Percentiles rank a stretch among this genome's conserved stretches.
Evolutionary conservation across 768 basidiomycete species (phyloP).

Genomic region (Guyanaporus albipodus): DNA sequence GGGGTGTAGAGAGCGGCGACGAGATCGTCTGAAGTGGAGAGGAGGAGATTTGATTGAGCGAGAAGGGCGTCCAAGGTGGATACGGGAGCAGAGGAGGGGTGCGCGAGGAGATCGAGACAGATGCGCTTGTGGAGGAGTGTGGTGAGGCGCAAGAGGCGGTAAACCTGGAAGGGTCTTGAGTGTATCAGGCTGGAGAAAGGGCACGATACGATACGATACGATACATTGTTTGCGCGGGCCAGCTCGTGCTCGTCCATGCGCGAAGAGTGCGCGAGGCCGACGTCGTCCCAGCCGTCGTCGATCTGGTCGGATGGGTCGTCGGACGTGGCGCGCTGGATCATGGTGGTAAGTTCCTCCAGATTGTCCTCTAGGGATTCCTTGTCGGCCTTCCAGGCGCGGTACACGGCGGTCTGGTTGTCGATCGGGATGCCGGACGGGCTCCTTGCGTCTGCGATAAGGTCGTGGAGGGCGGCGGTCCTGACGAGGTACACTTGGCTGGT

Average conservation of each 20-base stretch:
- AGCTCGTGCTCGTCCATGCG: conserved; percentile 48
- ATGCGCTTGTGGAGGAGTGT: conserved; percentile 62
- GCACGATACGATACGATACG: too few relatives aligned
- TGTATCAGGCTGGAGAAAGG: too few relatives aligned
- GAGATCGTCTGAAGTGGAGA: conserved; percentile 60
- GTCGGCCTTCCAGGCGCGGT: conserved; percentile 47
- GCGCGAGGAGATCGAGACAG: conserved; percentile 45
- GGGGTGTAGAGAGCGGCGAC: conserved; percentile 63
- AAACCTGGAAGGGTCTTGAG: conserved; percentile 40
- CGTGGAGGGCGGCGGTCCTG: conserved; percentile 57
- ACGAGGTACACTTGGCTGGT: conserved; percentile 48
- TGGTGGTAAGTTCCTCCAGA: conserved; percentile 51
- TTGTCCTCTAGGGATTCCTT: conserved; percentile 59
- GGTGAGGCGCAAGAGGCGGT: conserved; percentile 54
- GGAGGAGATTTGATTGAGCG: conserved; percentile 45
- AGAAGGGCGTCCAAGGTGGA: conserved; percentile 50
- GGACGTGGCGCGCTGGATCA: conserved; percentile 41
- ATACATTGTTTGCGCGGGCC: conserved; percentile 57
- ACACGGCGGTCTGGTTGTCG: conserved; percentile 57
- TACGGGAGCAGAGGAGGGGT: conserved; percentile 22
- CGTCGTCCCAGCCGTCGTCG: conserved; percentile 64
- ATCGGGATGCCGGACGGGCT: conserved; percentile 45
- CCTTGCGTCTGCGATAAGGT: conserved; percentile 51
- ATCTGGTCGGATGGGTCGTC: conserved; percentile 19
- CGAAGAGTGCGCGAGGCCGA: conserved; percentile 43